Evolutionary conservation across 2,329 filamentous ascomycete species (phyloP).

Genomic region (Aspergillus phoenicis): DNA sequence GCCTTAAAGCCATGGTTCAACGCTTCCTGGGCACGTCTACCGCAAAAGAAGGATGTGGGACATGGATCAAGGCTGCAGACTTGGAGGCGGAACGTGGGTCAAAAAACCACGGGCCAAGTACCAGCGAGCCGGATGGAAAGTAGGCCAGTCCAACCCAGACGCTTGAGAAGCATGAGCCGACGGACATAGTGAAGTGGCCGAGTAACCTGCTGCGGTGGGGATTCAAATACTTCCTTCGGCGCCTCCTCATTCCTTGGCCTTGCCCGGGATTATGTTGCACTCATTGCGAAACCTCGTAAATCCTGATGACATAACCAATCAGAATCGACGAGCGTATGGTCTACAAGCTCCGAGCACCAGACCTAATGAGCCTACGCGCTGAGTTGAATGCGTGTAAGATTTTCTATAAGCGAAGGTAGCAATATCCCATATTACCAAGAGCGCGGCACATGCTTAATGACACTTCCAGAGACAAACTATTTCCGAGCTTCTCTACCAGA

Average conservation of each 20-base stretch:
- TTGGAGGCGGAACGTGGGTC: slow-evolving; percentile 1
- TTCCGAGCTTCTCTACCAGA: too few relatives aligned
- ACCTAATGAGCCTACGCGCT: not conserved
- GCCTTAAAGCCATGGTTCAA: not conserved
- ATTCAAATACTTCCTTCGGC: slow-evolving; percentile 9
- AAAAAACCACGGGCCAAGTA: slow-evolving; percentile 3
- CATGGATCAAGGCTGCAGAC: slow-evolving; percentile 7
- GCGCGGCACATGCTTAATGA: not conserved
- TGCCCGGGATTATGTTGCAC: slow-evolving; percentile 7
- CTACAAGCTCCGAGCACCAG: slow-evolving; percentile 1
- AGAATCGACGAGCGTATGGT: not conserved
- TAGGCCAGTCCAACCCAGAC: not conserved
- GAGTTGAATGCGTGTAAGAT: slow-evolving; percentile 1
- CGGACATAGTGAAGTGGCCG: not conserved
- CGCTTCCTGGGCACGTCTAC: slow-evolving; percentile 2
- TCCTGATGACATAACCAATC: slow-evolving; percentile 2
- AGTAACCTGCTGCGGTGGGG: slow-evolving; percentile 7
- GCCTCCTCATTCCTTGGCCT: slow-evolving; percentile 8
- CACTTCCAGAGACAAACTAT: not conserved
- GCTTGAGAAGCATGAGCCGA: not conserved
- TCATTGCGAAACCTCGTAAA: slow-evolving; percentile 12
- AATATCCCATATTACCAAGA: not conserved
- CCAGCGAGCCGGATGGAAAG: slow-evolving; percentile 4
- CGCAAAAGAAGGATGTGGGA: not conserved
- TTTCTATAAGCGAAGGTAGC: not conserved